A percentile compares a stretch with the other conserved stretches of the same genome.
These are phyloP conservation scores for Geotrichum carabidarum DNA, from an alignment of 1,139 yeast genomes.

Conservation along the genomic window DNA sequence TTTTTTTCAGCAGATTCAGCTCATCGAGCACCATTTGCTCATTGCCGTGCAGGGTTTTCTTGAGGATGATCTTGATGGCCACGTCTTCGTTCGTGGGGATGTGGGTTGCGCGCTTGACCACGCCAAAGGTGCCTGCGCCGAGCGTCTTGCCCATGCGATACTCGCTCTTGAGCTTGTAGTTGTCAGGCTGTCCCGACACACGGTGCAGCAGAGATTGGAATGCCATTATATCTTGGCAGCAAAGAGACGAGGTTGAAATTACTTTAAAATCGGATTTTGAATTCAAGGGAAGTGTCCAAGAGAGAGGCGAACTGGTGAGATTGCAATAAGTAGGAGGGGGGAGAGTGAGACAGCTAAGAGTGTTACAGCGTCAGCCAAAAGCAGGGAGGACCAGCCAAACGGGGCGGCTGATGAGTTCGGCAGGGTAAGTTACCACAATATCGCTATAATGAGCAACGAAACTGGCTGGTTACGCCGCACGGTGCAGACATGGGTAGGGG, in stretches of 20 bases:
- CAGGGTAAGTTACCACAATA: too few relatives aligned
- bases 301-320: not conserved
- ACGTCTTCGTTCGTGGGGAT: slow-evolving; percentile 60
- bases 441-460: too few relatives aligned
- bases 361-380: too few relatives aligned
- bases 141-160: slow-evolving; percentile 73
- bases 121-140: slow-evolving; percentile 91
- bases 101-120: slow-evolving; percentile 71
- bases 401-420: too few relatives aligned
- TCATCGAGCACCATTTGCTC: slow-evolving; percentile 71
- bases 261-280: not conserved
- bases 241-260: not conserved
- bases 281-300: not conserved
- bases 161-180: slow-evolving; percentile 57
- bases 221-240: slow-evolving; percentile 5
- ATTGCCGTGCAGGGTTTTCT: slow-evolving; percentile 73
- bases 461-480: too few relatives aligned
- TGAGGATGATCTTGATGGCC: slow-evolving; percentile 79
- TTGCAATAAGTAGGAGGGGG: not conserved
- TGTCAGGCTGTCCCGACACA: slow-evolving; percentile 67
- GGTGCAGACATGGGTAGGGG: too few relatives aligned
- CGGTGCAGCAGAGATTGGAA: slow-evolving; percentile 6
- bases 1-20: slow-evolving; percentile 56
- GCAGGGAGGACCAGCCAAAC: too few relatives aligned
- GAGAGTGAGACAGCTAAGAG: too few relatives aligned